These are phyloP conservation scores for Eragrostis tef DNA, from an alignment of 202 grass and related monocot species.

Conservation along the genomic window DNA sequence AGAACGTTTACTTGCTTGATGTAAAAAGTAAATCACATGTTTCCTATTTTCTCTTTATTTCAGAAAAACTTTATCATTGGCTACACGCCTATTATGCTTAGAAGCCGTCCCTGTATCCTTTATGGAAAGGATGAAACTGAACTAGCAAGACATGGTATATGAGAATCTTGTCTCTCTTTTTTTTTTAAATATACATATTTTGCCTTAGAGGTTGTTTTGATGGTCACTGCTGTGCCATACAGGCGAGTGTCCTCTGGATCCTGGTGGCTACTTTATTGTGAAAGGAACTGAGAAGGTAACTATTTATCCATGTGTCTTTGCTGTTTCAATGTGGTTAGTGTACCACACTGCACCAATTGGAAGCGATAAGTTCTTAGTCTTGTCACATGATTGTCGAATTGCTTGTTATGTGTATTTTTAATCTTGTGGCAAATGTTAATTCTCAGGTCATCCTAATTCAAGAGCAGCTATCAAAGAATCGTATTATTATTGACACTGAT, in stretches of 20 bases:
- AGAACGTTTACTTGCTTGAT: conserved; percentile 27
- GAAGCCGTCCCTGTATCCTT: conserved; percentile 69
- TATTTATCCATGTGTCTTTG: conserved; percentile 1
- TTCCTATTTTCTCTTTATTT: conserved; percentile 4
- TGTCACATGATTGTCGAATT: neutral
- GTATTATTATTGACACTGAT: conserved; percentile 89
- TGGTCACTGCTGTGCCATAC: conserved; percentile 28
- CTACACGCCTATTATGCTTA: conserved; percentile 88
- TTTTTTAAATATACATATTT: neutral
- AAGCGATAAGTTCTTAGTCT: conserved; percentile 32
- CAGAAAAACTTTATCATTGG: conserved; percentile 63
- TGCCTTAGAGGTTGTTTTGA: conserved; percentile 24
- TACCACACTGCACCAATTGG: neutral
- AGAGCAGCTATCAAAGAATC: conserved; percentile 97
- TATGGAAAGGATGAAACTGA: conserved; percentile 81
- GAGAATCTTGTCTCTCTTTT: neutral
- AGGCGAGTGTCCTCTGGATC: conserved; percentile 98
- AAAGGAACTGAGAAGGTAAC: conserved; percentile 97
- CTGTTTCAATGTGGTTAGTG: conserved; percentile 18
- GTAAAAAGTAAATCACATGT: neutral
- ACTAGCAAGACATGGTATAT: conserved; percentile 74
- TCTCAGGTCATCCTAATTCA: conserved; percentile 97
- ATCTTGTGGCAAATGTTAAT: conserved; percentile 33
- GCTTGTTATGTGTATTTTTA: conserved; percentile 18
- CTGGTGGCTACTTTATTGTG: conserved; percentile 90